A percentile compares a stretch with the other conserved stretches of the same genome.
These are phyloP conservation scores for Hypoxylon sp. DNA, from an alignment of 2,329 filamentous ascomycete species.

Conservation along the genomic window DNA sequence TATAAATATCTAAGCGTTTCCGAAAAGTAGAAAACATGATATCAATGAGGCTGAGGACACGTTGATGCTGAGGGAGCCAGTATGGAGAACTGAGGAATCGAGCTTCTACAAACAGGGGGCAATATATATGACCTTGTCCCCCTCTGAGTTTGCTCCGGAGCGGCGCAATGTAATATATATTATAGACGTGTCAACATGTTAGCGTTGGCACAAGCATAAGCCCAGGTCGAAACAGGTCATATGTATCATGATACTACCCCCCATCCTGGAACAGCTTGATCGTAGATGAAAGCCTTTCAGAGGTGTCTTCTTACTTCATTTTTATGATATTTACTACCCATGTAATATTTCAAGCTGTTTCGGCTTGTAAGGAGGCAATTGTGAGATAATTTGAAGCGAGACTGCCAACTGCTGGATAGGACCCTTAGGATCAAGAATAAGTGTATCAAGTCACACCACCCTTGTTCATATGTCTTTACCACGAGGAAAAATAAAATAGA, in stretches of 20 bases:
- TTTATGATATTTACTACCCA: not conserved
- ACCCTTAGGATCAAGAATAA: too few species aligned
- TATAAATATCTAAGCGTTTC: not conserved
- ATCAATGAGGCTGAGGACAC: not conserved
- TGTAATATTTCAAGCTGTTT: not conserved
- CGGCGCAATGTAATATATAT: not conserved
- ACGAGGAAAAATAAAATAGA: too few species aligned
- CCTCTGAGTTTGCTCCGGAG: not conserved
- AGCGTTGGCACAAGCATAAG: not conserved
- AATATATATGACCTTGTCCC: not conserved
- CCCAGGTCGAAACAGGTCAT: not conserved
- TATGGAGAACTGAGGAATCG: not conserved
- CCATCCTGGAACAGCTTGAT: not conserved
- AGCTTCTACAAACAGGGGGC: not conserved
- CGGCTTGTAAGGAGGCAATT: not conserved
- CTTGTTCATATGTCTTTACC: too few species aligned
- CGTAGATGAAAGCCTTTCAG: not conserved
- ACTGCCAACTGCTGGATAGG: not conserved
- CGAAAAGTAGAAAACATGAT: constrained; percentile 6
- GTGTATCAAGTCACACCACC: too few species aligned
- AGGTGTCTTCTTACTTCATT: not conserved
- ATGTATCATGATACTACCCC: not conserved
- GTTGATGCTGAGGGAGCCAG: not conserved
- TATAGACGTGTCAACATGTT: not conserved
- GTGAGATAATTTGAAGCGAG: not conserved